Conservation (phyloP, 2,329 filamentous ascomycete genomes). For the Byssothecium circinans region DNA sequence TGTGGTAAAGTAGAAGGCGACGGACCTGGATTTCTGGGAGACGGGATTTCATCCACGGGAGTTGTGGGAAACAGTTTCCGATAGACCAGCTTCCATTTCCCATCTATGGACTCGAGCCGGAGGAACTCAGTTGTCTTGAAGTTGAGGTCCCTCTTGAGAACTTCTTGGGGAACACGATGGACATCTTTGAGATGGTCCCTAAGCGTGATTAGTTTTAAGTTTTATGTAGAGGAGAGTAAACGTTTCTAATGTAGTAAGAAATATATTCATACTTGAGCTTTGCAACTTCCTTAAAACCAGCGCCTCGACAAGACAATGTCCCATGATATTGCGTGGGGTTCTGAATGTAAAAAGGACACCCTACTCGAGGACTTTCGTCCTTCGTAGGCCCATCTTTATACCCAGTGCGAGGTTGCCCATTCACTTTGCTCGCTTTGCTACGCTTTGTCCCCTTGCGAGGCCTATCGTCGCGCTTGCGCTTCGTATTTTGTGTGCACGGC, state of each 20-base stretch:
- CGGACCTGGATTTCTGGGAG: neutral
- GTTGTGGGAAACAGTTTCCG: constrained; percentile 1
- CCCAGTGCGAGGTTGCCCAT: neutral
- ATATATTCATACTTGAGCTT: constrained; percentile 7
- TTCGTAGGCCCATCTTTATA: neutral
- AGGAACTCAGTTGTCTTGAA: neutral
- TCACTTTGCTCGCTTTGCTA: neutral
- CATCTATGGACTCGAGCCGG: neutral
- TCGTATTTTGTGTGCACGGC: neutral
- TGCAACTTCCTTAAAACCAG: constrained; percentile 7
- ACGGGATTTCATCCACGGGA: constrained; percentile 1
- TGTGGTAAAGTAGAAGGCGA: neutral
- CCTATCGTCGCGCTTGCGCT: neutral
- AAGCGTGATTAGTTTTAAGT: neutral
- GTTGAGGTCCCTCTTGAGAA: neutral
- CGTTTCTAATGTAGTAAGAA: no score
- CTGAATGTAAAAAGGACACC: constrained; percentile 1
- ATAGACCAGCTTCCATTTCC: constrained; percentile 7
- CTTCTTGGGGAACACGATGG: neutral
- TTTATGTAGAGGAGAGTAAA: no score
- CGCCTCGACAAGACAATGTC: neutral
- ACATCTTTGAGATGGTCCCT: constrained; percentile 8
- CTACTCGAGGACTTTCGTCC: neutral
- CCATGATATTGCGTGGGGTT: neutral
- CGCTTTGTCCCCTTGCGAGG: neutral